phyloP scores from a whole-genome alignment of 208 protist species.

The Trypanosoma cruzi region DNA sequence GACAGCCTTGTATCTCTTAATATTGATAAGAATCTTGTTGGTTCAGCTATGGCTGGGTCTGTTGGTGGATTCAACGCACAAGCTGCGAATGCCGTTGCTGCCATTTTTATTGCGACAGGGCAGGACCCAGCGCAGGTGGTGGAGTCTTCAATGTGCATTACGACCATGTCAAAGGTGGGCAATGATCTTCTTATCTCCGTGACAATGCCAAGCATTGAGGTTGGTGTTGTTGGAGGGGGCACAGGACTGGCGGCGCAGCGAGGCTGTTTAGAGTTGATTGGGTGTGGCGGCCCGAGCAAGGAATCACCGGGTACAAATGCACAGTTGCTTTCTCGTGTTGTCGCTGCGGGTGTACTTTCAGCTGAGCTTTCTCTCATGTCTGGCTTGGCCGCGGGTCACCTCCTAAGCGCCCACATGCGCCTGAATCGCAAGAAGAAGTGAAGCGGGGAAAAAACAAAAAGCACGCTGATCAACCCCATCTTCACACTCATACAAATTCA shows the following conservation, averaged over 20 bases:
- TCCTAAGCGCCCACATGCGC: slow-evolving; percentile 93
- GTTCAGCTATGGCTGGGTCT: slow-evolving; percentile 97
- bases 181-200: slow-evolving; percentile 95
- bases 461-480: no score
- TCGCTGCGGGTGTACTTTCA: slow-evolving; percentile 95
- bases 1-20: slow-evolving; percentile 94
- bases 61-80: slow-evolving; percentile 98
- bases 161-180: slow-evolving; percentile 92
- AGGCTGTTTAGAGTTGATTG: slow-evolving; percentile 94
- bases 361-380: slow-evolving; percentile 98
- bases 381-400: slow-evolving; percentile 88
- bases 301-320: slow-evolving; percentile 91
- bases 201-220: slow-evolving; percentile 98
- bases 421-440: slow-evolving; percentile 84
- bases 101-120: slow-evolving; percentile 97
- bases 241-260: slow-evolving; percentile 95
- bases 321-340: slow-evolving; percentile 90
- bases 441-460: background rate
- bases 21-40: slow-evolving; percentile 96
- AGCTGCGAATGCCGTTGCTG: slow-evolving; percentile 98
- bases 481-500: no score
- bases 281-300: slow-evolving; percentile 84
- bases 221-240: slow-evolving; percentile 98
- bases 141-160: slow-evolving; percentile 97
- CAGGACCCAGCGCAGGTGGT: slow-evolving; percentile 99